Evolutionary conservation across 2,329 filamentous ascomycete genomes (phyloP).

Genomic region (Onygenales sp.): DNA sequence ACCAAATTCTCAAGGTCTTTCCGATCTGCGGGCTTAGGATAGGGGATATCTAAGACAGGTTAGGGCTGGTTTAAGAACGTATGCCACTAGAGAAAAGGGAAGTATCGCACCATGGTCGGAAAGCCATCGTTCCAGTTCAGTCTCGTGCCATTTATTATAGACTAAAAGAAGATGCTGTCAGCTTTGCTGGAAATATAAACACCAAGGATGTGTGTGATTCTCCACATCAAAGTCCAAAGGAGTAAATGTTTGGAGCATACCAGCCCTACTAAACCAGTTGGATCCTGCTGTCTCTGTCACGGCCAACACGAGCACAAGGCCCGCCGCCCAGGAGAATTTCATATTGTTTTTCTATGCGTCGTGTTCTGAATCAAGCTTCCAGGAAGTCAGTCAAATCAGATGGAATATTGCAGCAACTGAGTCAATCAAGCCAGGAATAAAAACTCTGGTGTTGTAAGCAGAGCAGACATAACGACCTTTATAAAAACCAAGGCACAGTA

Average conservation of each 20-base stretch:
- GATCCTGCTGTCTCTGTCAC: slow-evolving; percentile 56
- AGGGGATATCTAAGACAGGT: slow-evolving; percentile 54
- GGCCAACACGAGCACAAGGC: slow-evolving; percentile 63
- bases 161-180: slow-evolving; percentile 42
- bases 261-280: slow-evolving; percentile 76
- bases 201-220: background rate
- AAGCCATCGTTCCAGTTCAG: slow-evolving; percentile 93
- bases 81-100: background rate
- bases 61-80: background rate
- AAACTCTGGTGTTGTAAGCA: background rate
- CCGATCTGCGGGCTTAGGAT: slow-evolving; percentile 82
- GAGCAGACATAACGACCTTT: background rate
- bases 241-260: slow-evolving; percentile 44
- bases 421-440: background rate
- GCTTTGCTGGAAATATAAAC: background rate
- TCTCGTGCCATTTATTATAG: slow-evolving; percentile 99
- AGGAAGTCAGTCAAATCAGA: background rate
- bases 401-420: background rate
- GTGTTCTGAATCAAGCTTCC: background rate
- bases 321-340: slow-evolving; percentile 62
- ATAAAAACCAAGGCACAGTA: background rate
- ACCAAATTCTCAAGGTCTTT: slow-evolving; percentile 92
- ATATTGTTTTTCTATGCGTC: slow-evolving; percentile 42
- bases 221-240: slow-evolving; percentile 3
- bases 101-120: slow-evolving; percentile 57